Percentiles rank a stretch among this genome's conserved stretches.
Conservation (phyloP, 75 land plant species). For the Larix kaempferi region DNA sequence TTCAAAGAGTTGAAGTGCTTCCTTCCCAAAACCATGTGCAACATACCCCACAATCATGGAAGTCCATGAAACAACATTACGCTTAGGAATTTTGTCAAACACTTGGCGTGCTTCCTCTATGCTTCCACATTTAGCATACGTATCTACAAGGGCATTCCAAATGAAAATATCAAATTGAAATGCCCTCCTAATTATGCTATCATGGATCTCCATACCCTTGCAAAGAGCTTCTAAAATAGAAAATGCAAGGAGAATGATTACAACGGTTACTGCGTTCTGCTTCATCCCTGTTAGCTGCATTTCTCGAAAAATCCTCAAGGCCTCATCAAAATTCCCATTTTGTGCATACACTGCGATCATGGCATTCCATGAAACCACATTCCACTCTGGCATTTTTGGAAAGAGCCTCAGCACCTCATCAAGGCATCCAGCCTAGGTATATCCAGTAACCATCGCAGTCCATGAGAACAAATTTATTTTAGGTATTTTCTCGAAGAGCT, state of each 20-base stretch:
- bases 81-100: slow-evolving; percentile 15
- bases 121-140: slow-evolving; percentile 35
- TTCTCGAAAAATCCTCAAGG: slow-evolving; percentile 11
- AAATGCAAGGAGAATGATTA: slow-evolving; percentile 10
- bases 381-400: no score
- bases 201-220: slow-evolving; percentile 10
- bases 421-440: no score
- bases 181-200: slow-evolving; percentile 12
- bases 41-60: no score
- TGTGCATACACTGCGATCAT: slow-evolving; percentile 18
- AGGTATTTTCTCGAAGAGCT: no score
- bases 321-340: slow-evolving; percentile 14
- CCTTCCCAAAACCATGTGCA: slow-evolving; percentile 20
- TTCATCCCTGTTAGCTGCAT: slow-evolving; percentile 15
- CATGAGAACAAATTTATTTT: no score
- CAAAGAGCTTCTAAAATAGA: slow-evolving; percentile 2
- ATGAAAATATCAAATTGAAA: slow-evolving; percentile 7
- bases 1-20: slow-evolving; percentile 13
- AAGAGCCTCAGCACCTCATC: no score
- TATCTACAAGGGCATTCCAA: slow-evolving; percentile 26
- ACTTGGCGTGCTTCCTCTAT: slow-evolving; percentile 13
- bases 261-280: slow-evolving; percentile 14
- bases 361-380: slow-evolving; percentile 38
- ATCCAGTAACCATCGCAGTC: no score
- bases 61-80: slow-evolving; percentile 42